Conservation (phyloP, 176 grass and related monocot species). For the Phyllostachys edulis region DNA sequence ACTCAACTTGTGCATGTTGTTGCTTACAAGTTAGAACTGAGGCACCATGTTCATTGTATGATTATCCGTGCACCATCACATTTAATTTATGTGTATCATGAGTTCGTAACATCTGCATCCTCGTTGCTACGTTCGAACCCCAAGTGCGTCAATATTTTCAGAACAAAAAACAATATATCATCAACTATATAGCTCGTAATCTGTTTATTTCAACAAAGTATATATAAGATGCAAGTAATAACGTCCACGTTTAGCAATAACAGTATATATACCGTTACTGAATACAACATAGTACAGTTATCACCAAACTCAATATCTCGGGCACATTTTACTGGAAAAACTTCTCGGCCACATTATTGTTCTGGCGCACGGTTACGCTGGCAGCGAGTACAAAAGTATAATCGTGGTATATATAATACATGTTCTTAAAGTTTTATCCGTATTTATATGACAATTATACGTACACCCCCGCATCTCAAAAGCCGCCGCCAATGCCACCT, state of each 20-base stretch:
- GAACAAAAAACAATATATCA: background rate
- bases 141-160: background rate
- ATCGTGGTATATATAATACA: background rate
- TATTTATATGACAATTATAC: background rate
- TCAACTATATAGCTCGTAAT: background rate
- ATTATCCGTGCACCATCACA: background rate
- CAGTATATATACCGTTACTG: background rate
- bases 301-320: background rate
- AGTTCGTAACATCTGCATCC: background rate
- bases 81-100: background rate
- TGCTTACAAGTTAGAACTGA: background rate
- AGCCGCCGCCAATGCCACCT: background rate
- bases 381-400: background rate
- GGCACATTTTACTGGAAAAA: background rate
- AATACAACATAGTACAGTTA: background rate
- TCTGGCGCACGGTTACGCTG: background rate
- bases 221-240: background rate
- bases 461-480: background rate
- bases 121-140: background rate
- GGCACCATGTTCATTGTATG: background rate
- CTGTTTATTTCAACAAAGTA: constrained; percentile 10
- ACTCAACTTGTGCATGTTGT: background rate
- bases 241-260: background rate
- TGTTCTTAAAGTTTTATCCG: background rate
- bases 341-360: background rate